phyloP scores from a whole-genome alignment of 495 filamentous ascomycete genomes.

The Staphylotrichum tortipilum region DNA sequence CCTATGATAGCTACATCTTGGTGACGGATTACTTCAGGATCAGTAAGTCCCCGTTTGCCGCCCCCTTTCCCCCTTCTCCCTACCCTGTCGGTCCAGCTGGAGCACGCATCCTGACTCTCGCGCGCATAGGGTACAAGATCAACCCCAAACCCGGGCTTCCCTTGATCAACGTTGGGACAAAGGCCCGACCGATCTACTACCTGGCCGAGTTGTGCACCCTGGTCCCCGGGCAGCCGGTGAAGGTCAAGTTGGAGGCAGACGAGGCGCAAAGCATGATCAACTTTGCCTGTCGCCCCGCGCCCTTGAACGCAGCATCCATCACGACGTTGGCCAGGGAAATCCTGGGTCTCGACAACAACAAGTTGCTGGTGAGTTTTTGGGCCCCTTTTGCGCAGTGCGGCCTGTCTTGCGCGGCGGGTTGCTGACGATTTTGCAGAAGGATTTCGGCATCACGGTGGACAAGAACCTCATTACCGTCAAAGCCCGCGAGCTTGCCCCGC shows the following conservation, averaged over 20 bases:
- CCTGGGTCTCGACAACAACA: slow-evolving; percentile 30
- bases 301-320: slow-evolving; percentile 59
- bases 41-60: slow-evolving; percentile 16
- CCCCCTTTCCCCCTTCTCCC: background rate
- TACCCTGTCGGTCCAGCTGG: too few species aligned
- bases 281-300: slow-evolving; percentile 60
- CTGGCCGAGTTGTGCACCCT: slow-evolving; percentile 60
- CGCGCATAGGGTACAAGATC: slow-evolving; percentile 28
- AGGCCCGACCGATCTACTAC: slow-evolving; percentile 51
- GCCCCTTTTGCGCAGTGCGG: background rate
- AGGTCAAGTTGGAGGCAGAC: slow-evolving; percentile 41
- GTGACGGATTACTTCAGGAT: slow-evolving; percentile 28
- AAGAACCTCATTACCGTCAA: slow-evolving; percentile 53
- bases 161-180: slow-evolving; percentile 62
- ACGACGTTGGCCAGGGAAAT: slow-evolving; percentile 41
- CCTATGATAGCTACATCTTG: slow-evolving; percentile 15
- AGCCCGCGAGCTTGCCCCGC: slow-evolving; percentile 52
- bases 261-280: slow-evolving; percentile 58
- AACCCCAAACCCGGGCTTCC: slow-evolving; percentile 37
- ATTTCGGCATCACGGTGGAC: slow-evolving; percentile 49
- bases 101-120: background rate
- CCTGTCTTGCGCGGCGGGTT: background rate
- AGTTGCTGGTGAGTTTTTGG: slow-evolving; percentile 20
- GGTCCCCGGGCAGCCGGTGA: slow-evolving; percentile 55
- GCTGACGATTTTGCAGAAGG: slow-evolving; percentile 12